A percentile compares a stretch with the other conserved stretches of the same genome.
phyloP scores from a whole-genome alignment of 2,329 filamentous ascomycete species.

The Arthrobotrys sinensis region DNA sequence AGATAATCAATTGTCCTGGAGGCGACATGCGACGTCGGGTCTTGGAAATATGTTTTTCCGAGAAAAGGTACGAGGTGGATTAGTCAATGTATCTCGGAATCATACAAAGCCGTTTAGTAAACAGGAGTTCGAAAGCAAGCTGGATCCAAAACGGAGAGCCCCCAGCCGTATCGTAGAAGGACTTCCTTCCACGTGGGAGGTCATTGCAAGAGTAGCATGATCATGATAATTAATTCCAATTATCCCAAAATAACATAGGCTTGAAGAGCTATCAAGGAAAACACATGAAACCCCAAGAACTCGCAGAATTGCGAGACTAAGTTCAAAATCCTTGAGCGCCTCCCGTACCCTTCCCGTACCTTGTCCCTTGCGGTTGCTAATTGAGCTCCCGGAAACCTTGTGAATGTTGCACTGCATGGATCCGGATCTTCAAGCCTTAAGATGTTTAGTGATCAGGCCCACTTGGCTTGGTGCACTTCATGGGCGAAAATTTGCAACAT shows the following conservation, averaged over 20 bases:
- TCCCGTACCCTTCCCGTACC: constrained; percentile 21
- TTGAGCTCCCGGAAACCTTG: constrained; percentile 20
- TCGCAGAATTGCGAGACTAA: constrained; percentile 24
- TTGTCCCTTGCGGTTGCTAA: neutral
- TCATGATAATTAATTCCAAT: constrained; percentile 24
- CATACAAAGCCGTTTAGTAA: constrained; percentile 18
- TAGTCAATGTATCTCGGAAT: neutral
- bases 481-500: constrained; percentile 12
- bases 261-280: neutral
- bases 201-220: neutral
- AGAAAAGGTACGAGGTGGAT: constrained; percentile 15
- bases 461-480: neutral
- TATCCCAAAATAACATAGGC: constrained; percentile 3
- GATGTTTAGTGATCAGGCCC: constrained; percentile 25
- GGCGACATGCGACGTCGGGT: constrained; percentile 2
- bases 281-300: neutral
- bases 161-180: constrained; percentile 8
- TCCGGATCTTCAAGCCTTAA: constrained; percentile 1
- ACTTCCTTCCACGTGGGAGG: constrained; percentile 8
- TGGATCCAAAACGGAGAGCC: constrained; percentile 4
- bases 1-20: constrained; percentile 17
- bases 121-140: neutral
- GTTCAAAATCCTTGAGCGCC: constrained; percentile 18
- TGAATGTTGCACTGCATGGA: constrained; percentile 30
- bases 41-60: constrained; percentile 32